Percentiles rank a stretch among this genome's conserved stretches.
phyloP scores from a whole-genome alignment of 164 flowering plant genomes.

The Chimonanthus praecox region DNA sequence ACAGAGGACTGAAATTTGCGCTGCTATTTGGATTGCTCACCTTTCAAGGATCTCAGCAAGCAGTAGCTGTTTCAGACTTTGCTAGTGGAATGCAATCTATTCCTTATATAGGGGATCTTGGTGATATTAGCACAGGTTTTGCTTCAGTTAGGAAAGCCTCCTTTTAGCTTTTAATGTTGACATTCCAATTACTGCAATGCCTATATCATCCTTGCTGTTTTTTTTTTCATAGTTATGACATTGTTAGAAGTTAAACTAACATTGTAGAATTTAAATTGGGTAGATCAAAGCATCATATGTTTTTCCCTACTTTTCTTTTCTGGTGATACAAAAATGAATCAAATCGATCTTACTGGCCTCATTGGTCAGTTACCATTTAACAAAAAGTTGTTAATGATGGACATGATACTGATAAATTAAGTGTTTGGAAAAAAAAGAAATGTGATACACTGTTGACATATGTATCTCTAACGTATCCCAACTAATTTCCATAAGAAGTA shows the following conservation, averaged over 20 bases:
- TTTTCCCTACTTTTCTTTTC: too few relatives aligned
- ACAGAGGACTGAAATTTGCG: slow-evolving; percentile 41
- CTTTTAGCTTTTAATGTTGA: slow-evolving; percentile 34
- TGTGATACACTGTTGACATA: not conserved
- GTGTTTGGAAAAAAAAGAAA: not conserved
- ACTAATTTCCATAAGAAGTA: not conserved
- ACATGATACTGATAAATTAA: not conserved
- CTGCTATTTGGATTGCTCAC: slow-evolving; percentile 52
- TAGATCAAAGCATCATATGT: not conserved
- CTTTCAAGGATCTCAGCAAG: slow-evolving; percentile 57
- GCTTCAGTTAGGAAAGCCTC: slow-evolving; percentile 97
- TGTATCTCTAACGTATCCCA: not conserved
- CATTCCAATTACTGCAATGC: slow-evolving; percentile 8
- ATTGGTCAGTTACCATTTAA: not conserved
- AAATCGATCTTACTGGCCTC: not conserved
- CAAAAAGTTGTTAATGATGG: not conserved
- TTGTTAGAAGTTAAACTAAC: not conserved
- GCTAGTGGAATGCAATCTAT: slow-evolving; percentile 46
- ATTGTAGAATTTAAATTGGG: not conserved
- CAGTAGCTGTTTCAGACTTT: slow-evolving; percentile 52
- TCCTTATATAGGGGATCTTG: slow-evolving; percentile 60
- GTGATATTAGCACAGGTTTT: slow-evolving; percentile 99
- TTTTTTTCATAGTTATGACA: not conserved
- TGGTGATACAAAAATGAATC: not conserved
- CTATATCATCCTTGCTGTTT: not conserved